Percentiles rank a stretch among this genome's conserved stretches.
Evolutionary conservation across 129 eudicot species (phyloP).

Genomic region (Smallanthus sonchifolius): DNA sequence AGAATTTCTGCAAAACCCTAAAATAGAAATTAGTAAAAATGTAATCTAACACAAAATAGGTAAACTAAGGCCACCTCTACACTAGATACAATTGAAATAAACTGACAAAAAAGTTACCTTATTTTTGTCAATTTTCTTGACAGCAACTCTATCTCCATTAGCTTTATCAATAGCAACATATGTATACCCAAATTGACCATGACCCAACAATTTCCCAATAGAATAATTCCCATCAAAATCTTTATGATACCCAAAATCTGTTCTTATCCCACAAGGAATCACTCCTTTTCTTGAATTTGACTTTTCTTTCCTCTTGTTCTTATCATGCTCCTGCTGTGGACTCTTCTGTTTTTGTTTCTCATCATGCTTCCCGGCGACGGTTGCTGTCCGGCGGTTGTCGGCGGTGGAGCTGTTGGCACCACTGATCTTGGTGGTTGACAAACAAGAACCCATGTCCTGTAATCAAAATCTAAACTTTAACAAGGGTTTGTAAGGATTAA

Average conservation of each 20-base stretch:
- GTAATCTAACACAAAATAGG: neutral
- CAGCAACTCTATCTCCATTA: slow-evolving; percentile 95
- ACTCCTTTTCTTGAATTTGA: slow-evolving; percentile 29
- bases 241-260: slow-evolving; percentile 90
- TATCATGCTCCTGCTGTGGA: neutral
- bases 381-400: slow-evolving; percentile 13
- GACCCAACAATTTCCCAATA: slow-evolving; percentile 92
- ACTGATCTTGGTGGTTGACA: slow-evolving; percentile 38
- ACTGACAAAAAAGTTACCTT: slow-evolving; percentile 44
- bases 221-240: slow-evolving; percentile 64
- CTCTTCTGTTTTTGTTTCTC: slow-evolving; percentile 8
- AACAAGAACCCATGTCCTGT: slow-evolving; percentile 33
- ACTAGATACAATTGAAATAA: neutral
- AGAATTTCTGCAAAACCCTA: neutral
- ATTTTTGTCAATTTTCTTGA: slow-evolving; percentile 86
- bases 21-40: neutral
- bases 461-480: slow-evolving; percentile 4
- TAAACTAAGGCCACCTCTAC: neutral
- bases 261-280: slow-evolving; percentile 74
- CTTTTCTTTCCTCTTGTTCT: slow-evolving; percentile 14
- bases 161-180: slow-evolving; percentile 82
- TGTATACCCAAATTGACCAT: slow-evolving; percentile 97
- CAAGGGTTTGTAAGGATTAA: slow-evolving; percentile 7
- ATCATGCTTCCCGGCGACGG: slow-evolving; percentile 9
- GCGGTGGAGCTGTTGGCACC: slow-evolving; percentile 35